These are phyloP conservation scores for Phytophthora foliorum DNA, from an alignment of 352 stramenopile genomes.

Conservation along the genomic window DNA sequence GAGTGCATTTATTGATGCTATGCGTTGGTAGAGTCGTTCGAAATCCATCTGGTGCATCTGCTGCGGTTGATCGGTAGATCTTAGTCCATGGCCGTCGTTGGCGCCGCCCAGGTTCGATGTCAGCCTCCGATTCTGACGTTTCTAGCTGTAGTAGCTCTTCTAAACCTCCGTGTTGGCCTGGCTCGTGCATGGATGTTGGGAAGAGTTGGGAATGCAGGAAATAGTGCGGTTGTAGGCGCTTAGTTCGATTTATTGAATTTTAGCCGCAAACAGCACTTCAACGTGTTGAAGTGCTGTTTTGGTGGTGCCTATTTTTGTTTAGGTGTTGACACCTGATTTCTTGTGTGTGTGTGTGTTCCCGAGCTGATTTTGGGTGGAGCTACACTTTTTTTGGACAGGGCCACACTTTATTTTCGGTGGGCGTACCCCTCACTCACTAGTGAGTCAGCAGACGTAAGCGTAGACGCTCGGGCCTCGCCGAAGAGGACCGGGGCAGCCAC, in stretches of 20 bases:
- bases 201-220: no score
- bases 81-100: slow-evolving; percentile 1
- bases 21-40: background rate
- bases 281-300: background rate
- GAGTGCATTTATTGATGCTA: background rate
- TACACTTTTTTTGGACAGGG: slow-evolving; percentile 2
- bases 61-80: background rate
- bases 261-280: background rate
- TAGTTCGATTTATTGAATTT: no score
- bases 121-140: background rate
- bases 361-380: background rate
- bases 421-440: background rate
- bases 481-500: no score
- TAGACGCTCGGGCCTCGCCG: no score
- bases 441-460: no score
- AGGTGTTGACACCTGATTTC: background rate
- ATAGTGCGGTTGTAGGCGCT: no score
- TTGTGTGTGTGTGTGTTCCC: background rate
- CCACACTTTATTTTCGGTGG: background rate
- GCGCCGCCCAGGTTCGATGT: background rate
- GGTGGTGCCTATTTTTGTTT: slow-evolving; percentile 1
- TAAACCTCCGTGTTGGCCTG: background rate
- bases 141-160: background rate
- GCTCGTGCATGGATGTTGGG: background rate
- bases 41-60: background rate